Conservation (phyloP, 2,329 filamentous ascomycete species). For the Elsinoe batatas region DNA sequence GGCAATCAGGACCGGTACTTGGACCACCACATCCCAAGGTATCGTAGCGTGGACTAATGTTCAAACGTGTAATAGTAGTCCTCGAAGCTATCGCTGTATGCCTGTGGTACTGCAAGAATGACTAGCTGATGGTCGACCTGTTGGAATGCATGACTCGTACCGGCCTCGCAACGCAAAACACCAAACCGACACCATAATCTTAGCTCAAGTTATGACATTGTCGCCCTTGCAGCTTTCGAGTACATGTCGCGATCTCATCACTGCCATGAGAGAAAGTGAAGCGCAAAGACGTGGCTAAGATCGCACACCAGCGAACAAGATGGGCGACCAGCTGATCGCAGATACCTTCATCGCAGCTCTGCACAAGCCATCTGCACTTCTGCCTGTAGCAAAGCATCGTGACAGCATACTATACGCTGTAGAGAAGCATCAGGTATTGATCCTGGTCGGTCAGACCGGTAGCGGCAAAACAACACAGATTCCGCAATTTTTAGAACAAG, state of each 20-base stretch:
- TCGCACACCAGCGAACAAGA: neutral
- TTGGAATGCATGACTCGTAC: neutral
- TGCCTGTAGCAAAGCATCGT: slow-evolving; percentile 79
- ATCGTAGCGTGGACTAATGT: too few species aligned
- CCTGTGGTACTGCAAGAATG: too few species aligned
- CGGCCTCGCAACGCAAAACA: too few species aligned
- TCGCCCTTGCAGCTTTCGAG: neutral
- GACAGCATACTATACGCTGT: slow-evolving; percentile 74
- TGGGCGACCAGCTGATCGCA: slow-evolving; percentile 18
- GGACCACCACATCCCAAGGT: too few species aligned
- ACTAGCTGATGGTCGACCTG: too few species aligned
- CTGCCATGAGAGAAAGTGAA: neutral
- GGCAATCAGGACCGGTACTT: too few species aligned
- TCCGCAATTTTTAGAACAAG: slow-evolving; percentile 78
- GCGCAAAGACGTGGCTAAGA: neutral
- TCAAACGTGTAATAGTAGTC: too few species aligned
- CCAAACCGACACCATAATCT: too few species aligned
- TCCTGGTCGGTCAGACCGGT: slow-evolving; percentile 87
- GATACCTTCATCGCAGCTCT: slow-evolving; percentile 61
- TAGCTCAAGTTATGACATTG: too few species aligned
- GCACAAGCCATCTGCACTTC: slow-evolving; percentile 71
- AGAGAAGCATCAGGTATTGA: slow-evolving; percentile 73
- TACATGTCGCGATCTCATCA: neutral
- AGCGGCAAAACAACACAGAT: slow-evolving; percentile 95
- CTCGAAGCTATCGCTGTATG: too few species aligned